Evolutionary conservation across 306 rosid species (phyloP).

Genomic region (Alnus rubra): DNA sequence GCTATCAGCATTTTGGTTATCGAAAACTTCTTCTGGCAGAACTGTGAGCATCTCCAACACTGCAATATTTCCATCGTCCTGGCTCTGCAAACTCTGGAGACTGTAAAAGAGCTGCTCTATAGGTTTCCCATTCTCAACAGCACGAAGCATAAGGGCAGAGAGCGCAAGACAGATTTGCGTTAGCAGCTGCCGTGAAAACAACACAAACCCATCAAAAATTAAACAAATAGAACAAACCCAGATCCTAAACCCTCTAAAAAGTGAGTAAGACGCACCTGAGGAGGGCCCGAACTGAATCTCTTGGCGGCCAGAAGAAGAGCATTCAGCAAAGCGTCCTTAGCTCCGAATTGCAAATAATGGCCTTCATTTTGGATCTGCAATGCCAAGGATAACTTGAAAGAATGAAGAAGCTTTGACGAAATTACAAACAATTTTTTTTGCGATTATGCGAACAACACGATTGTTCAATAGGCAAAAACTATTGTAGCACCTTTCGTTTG

Average conservation of each 20-base stretch:
- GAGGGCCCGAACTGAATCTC: slow-evolving; percentile 82
- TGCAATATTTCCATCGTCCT: slow-evolving; percentile 71
- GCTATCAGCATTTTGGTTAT: slow-evolving; percentile 54
- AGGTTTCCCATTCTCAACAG: slow-evolving; percentile 79
- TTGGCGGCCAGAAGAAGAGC: slow-evolving; percentile 89
- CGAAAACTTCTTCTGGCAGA: slow-evolving; percentile 88
- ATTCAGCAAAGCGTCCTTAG: slow-evolving; percentile 83
- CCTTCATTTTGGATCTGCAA: slow-evolving; percentile 89
- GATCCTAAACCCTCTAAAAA: not conserved
- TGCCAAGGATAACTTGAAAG: slow-evolving; percentile 18
- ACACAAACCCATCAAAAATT: slow-evolving; percentile 32
- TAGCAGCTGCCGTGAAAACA: slow-evolving; percentile 64
- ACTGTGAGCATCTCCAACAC: slow-evolving; percentile 97
- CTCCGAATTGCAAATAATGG: slow-evolving; percentile 59
- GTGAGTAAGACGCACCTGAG: slow-evolving; percentile 58
- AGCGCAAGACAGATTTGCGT: slow-evolving; percentile 97
- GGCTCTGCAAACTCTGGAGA: slow-evolving; percentile 79
- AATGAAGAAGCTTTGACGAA: not conserved
- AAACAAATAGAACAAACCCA: not conserved
- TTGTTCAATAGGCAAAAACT: too few species aligned
- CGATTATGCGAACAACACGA: too few species aligned
- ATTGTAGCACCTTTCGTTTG: slow-evolving; percentile 71
- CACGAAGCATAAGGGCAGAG: slow-evolving; percentile 81
- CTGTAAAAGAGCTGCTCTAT: slow-evolving; percentile 88
- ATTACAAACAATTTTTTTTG: too few species aligned